Evolutionary conservation across 2,329 filamentous ascomycete genomes (phyloP), one percentile per base, ranked within the genome.

Genomic region (Diaporthe ampelina): DNA sequence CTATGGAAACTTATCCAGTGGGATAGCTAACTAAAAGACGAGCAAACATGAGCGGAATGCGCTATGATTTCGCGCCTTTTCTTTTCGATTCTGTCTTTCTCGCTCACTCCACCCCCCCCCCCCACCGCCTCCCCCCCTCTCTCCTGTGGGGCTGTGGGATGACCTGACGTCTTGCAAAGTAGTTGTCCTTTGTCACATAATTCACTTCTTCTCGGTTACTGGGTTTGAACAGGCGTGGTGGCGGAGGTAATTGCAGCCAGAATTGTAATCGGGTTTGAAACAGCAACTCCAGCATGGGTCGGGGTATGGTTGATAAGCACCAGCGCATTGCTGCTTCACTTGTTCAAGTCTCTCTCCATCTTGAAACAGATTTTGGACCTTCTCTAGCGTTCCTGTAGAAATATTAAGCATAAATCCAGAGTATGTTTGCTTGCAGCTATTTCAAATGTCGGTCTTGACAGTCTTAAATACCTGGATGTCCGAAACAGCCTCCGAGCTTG

Each of bases 231-330:
- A 35, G 24, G 19, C 2, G n/a, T 57, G 54, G 7, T 13, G 4
- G 37, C 0, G 1, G 37, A 40, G 37, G 5, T 13, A 11, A 4
- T 40, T 40, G 37, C 37, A 40, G 37, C 37, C 37, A 11, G 13
- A 4, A 40, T 4, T 13, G 11, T 13, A 11, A n/a, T n/a, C n/a
- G n/a, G n/a, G n/a, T n/a, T n/a, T n/a, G 11, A 70, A 15, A 48
- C 68, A 70, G 26, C 68, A 70, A 21, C 54, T 70, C 68, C 68
- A 70, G 50, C 68, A 59, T 26, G 35, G 35, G 32, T 58, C 21
- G 2, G 5, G 11, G 21, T 15, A n/a, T n/a, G n/a, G n/a, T 15
- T n/a, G 10, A 15, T n/a, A n/a, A n/a, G n/a, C n/a, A n/a, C n/a
- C n/a, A n/a, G n/a, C n/a, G 21, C n/a, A 26, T 10, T 19, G 26